A percentile compares a stretch with the other conserved stretches of the same genome.
These are phyloP conservation scores for Setomelanomma holmii DNA, from an alignment of 2,329 filamentous ascomycete species.

Conservation along the genomic window DNA sequence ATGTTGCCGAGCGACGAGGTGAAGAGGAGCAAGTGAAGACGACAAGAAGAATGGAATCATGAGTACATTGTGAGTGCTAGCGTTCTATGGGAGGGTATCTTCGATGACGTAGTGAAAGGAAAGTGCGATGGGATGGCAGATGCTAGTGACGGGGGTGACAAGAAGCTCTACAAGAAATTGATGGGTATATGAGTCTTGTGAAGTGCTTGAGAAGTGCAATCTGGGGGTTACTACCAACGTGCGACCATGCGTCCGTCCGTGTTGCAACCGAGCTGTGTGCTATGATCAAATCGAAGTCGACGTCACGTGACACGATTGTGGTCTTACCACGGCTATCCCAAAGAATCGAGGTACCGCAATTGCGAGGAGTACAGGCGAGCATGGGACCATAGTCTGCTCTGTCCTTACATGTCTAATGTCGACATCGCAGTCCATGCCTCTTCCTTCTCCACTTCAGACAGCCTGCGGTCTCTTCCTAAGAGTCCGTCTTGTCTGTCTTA, in stretches of 20 bases:
- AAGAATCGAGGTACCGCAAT: not conserved
- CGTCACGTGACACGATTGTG: not conserved
- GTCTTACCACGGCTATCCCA: not conserved
- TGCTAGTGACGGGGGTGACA: not conserved
- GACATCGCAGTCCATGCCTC: not conserved
- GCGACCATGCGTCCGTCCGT: conserved; percentile 1
- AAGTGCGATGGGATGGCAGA: not conserved
- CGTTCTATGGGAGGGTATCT: not conserved
- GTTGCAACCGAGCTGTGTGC: conserved; percentile 2
- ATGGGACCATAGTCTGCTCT: no score
- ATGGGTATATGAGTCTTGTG: conserved; percentile 1
- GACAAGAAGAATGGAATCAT: not conserved
- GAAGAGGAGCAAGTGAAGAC: not conserved
- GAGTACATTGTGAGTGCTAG: not conserved
- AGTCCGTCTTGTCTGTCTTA: conserved; percentile 20
- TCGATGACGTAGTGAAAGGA: not conserved
- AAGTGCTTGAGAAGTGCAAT: not conserved
- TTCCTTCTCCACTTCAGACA: not conserved
- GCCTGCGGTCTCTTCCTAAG: conserved; percentile 1
- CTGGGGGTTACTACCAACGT: conserved; percentile 2
- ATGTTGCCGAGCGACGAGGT: conserved; percentile 8
- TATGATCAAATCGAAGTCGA: not conserved
- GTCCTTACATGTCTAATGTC: no score
- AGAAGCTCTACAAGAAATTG: not conserved
- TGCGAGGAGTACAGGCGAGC: not conserved